These are phyloP conservation scores for Colletotrichum liriopes DNA, from an alignment of 2,329 filamentous ascomycete genomes.

Conservation along the genomic window DNA sequence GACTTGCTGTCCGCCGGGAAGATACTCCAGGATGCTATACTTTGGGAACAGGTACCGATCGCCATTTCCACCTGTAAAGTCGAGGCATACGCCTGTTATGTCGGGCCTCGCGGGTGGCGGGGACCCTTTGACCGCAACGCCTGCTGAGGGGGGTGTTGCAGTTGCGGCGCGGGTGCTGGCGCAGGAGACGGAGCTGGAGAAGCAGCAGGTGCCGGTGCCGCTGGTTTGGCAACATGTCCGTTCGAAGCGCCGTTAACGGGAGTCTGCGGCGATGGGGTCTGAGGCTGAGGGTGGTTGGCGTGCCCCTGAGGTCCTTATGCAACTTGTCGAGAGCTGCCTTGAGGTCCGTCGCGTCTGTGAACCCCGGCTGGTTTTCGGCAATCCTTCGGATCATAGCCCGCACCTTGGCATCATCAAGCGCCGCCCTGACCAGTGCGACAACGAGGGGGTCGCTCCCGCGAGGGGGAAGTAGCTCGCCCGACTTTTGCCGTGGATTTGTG, in stretches of 20 bases:
- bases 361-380: constrained; percentile 65
- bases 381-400: constrained; percentile 69
- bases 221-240: constrained; percentile 46
- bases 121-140: constrained; percentile 73
- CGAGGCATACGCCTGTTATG: constrained; percentile 77
- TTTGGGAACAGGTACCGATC: constrained; percentile 86
- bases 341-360: constrained; percentile 68
- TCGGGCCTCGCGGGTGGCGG: constrained; percentile 69
- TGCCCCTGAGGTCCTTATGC: constrained; percentile 53
- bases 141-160: constrained; percentile 61
- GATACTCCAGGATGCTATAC: constrained; percentile 81
- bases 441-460: constrained; percentile 70
- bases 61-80: constrained; percentile 77
- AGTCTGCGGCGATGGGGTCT: constrained; percentile 49
- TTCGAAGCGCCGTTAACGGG: constrained; percentile 54
- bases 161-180: constrained; percentile 26
- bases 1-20: constrained; percentile 71
- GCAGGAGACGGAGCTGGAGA: constrained; percentile 24
- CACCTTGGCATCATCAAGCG: constrained; percentile 66
- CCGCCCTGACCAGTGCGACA: constrained; percentile 70
- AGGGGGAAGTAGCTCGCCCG: constrained; percentile 67
- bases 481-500: constrained; percentile 71
- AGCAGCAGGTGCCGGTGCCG: constrained; percentile 25
- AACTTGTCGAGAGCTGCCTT: constrained; percentile 68
- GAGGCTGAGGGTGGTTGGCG: constrained; percentile 46